phyloP scores from a whole-genome alignment of 2,329 filamentous ascomycete species.

The Claviceps sp. region DNA sequence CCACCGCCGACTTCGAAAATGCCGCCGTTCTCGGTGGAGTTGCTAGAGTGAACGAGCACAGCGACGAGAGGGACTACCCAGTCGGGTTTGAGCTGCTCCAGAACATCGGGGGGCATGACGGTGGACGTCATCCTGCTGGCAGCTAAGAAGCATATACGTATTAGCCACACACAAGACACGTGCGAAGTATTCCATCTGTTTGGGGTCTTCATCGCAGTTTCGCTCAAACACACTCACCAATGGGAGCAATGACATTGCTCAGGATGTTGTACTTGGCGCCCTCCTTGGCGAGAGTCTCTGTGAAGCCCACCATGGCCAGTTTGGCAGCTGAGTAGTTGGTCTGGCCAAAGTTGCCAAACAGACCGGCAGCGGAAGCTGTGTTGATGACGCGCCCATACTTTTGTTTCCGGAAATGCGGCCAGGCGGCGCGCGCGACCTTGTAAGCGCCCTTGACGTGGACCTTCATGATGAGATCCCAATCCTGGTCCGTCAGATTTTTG shows the following conservation, averaged over 20 bases:
- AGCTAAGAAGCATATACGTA: conserved; percentile 32
- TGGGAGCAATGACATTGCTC: conserved; percentile 86
- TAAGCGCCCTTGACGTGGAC: conserved; percentile 91
- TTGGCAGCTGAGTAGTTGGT: conserved; percentile 96
- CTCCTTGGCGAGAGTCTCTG: conserved; percentile 95
- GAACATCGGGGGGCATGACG: conserved; percentile 85
- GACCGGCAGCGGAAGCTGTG: conserved; percentile 86
- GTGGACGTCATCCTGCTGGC: conserved; percentile 93
- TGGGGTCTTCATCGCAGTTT: too few species aligned
- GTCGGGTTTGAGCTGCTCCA: conserved; percentile 75
- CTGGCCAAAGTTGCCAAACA: conserved; percentile 94
- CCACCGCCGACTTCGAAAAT: conserved; percentile 94
- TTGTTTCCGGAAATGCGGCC: conserved; percentile 97
- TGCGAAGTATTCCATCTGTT: too few species aligned
- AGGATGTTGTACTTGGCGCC: conserved; percentile 96
- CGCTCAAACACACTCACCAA: conserved; percentile 29
- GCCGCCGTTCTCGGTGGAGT: conserved; percentile 66
- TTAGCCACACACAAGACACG: neutral
- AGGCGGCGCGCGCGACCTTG: conserved; percentile 88
- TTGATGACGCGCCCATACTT: conserved; percentile 96
- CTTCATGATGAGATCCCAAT: conserved; percentile 91
- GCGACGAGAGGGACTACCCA: conserved; percentile 94
- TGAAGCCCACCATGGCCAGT: conserved; percentile 89
- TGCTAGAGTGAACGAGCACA: conserved; percentile 72
- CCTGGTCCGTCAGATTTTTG: conserved; percentile 95